Percentiles rank a stretch among this genome's conserved stretches.
phyloP scores from a whole-genome alignment of 441 rosid species.

The Isatis lusitanica region DNA sequence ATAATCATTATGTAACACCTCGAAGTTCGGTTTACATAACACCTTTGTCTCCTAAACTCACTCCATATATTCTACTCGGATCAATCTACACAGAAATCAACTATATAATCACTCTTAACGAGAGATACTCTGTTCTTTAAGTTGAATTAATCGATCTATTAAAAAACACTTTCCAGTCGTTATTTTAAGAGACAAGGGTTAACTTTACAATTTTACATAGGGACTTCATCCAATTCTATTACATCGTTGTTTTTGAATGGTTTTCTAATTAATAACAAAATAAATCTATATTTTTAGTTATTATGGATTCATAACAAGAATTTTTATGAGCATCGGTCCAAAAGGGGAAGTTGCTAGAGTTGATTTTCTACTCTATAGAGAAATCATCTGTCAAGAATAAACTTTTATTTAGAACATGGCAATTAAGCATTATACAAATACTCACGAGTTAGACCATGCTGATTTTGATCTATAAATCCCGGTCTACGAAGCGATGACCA shows the following conservation, averaged over 20 bases:
- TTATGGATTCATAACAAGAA: neutral
- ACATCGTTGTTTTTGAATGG: neutral
- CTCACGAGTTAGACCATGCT: neutral
- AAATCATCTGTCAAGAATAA: neutral
- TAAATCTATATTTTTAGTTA: neutral
- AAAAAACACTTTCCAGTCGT: neutral
- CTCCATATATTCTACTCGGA: slow-evolving; percentile 38
- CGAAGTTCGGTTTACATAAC: slow-evolving; percentile 33
- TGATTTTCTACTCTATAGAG: neutral
- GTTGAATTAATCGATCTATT: neutral
- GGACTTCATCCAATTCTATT: neutral
- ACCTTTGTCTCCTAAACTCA: slow-evolving; percentile 38
- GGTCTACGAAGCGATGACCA: neutral
- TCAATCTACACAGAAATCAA: slow-evolving; percentile 30
- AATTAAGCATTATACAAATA: neutral
- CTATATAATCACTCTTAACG: neutral
- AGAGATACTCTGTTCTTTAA: neutral
- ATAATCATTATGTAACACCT: slow-evolving; percentile 33
- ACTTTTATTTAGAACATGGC: neutral
- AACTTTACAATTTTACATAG: neutral
- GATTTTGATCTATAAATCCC: neutral
- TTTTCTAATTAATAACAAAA: neutral
- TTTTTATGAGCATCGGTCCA: neutral
- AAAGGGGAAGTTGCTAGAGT: neutral
- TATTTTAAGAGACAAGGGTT: slow-evolving; percentile 13